Conservation (phyloP, 75 land plant genomes). For the Pinus tabuliformis region DNA sequence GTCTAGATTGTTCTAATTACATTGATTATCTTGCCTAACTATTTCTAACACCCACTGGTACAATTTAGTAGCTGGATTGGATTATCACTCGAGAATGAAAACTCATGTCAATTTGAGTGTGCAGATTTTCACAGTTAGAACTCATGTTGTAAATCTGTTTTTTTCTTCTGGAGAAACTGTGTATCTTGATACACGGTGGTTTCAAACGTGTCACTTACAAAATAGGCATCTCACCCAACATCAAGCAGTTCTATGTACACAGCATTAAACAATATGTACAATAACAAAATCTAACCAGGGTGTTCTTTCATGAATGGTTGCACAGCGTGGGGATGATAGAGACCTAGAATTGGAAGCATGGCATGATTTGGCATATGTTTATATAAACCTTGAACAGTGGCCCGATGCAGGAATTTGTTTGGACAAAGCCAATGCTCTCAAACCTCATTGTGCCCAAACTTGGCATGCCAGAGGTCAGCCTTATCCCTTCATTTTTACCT, state of each 20-base stretch:
- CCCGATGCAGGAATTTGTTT: constrained; percentile 82
- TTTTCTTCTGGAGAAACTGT: too few species aligned
- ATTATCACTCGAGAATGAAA: background rate
- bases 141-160: too few species aligned
- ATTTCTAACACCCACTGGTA: background rate
- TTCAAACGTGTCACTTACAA: background rate
- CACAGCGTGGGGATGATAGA: constrained; percentile 28
- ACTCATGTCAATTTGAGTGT: too few species aligned
- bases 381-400: constrained; percentile 74
- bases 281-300: background rate
- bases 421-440: constrained; percentile 50
- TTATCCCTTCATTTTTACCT: background rate
- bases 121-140: too few species aligned
- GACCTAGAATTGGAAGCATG: constrained; percentile 82
- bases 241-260: background rate
- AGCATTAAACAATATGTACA: background rate
- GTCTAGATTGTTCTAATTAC: background rate
- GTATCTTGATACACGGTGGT: too few species aligned
- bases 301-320: constrained; percentile 3
- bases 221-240: background rate
- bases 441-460: constrained; percentile 58
- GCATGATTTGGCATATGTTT: constrained; percentile 82
- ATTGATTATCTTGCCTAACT: background rate
- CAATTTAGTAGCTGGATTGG: too few species aligned
- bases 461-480: constrained; percentile 77